Evolutionary conservation across 805 yeast species (phyloP), one percentile per base, ranked within the genome.

Genomic region (Nakazawaea wickerhamii): DNA sequence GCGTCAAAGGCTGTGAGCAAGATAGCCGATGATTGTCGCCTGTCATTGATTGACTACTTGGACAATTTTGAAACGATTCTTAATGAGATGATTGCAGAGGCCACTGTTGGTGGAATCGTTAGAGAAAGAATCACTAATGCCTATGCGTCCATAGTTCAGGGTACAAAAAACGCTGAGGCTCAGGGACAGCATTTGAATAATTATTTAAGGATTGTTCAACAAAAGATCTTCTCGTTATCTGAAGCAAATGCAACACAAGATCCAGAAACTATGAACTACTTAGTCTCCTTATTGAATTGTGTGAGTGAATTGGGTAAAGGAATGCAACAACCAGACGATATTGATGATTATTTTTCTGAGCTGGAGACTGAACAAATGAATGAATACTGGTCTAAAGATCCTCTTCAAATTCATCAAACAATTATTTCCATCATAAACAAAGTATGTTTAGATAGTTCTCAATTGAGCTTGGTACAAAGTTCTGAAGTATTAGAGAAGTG

Each of bases 291-390:
- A 36, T 58, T 86, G 20, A 62, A 74, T 11, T 84, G 88, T 53
- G 58, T 88, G 0, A 70, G 71, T n/a, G 85, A 82, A 41, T 64
- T 87, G 3, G 93, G 88, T 0, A 81, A 79, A 43, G 87, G 89
- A 0, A 59, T 83, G 53, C 75, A 76, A 38, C 59, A 73, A 2
- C 81, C 86, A 0, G 78, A 70, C 30, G 87, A 80, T 19, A 62
- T 65, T 2, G 70, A 65, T 32, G 72, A 67, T 9, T 59, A 60
- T 18, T 63, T 59, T 32, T 63, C 63, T 19, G 52, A 48, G 6
- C 64, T 60, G 13, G 68, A 70, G 38, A 46, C 55, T 18, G 19
- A 18, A 9, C 28, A 26, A 10, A 41, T 63, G n/a, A 60, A 59
- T 20, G 51, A 53, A 17, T 77, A 65, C 51, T 79, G 86, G 84